Conservation (phyloP, 306 rosid genomes). For the Lathyrus aphaca region DNA sequence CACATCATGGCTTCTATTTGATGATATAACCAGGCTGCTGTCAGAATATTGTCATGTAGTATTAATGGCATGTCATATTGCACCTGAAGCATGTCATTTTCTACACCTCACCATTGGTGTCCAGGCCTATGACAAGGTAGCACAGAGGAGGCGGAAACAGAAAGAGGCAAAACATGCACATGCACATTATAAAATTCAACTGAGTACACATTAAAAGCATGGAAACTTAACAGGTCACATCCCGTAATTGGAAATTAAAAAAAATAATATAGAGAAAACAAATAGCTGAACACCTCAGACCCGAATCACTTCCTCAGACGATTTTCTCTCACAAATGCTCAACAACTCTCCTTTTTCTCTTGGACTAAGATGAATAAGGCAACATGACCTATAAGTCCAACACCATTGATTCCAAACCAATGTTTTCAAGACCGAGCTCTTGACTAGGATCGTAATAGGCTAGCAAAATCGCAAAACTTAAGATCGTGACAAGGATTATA, state of each 20-base stretch:
- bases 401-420: too few species aligned
- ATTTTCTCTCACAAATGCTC: too few species aligned
- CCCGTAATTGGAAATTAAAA: neutral
- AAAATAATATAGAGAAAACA: neutral
- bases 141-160: neutral
- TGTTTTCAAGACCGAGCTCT: too few species aligned
- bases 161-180: neutral
- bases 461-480: too few species aligned
- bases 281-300: slow-evolving; percentile 27
- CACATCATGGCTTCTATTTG: neutral
- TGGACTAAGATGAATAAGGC: too few species aligned
- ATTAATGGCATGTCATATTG: neutral
- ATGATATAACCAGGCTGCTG: neutral
- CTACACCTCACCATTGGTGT: neutral
- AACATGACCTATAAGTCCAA: too few species aligned
- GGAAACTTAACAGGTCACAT: neutral
- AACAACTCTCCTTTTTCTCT: too few species aligned
- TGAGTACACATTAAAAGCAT: slow-evolving; percentile 3
- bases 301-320: slow-evolving; percentile 42
- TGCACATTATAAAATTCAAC: slow-evolving; percentile 7
- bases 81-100: slow-evolving; percentile 13
- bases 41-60: neutral
- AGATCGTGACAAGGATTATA: too few species aligned
- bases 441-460: too few species aligned
- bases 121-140: neutral